Percentiles rank a stretch among this genome's conserved stretches.
Evolutionary conservation across 805 yeast species (phyloP).

Genomic region (Teunomyces lycoperdinae): DNA sequence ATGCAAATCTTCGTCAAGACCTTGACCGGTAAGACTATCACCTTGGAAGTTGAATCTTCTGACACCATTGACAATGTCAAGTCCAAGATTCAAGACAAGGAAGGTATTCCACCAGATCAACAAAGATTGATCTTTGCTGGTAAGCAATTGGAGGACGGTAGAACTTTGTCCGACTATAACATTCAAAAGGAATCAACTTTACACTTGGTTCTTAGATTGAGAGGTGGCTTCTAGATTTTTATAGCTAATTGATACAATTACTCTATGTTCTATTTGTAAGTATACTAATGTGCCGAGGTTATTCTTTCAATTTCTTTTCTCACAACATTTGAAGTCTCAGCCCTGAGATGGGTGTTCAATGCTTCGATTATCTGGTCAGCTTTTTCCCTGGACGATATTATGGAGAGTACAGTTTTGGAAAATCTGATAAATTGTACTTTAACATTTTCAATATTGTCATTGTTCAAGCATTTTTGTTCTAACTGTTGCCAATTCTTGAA

Average conservation of each 20-base stretch:
- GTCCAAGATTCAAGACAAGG: constrained; percentile 98
- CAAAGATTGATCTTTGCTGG: constrained; percentile 99
- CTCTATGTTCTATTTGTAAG: neutral
- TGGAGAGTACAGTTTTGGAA: constrained; percentile 18
- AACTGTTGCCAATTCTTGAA: constrained; percentile 22
- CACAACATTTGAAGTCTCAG: constrained; percentile 18
- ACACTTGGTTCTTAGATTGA: constrained; percentile 92
- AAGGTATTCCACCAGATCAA: constrained; percentile 99
- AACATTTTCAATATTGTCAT: constrained; percentile 55
- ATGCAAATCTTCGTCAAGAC: constrained; percentile 99
- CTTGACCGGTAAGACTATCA: constrained; percentile 98
- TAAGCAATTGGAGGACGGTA: constrained; percentile 98
- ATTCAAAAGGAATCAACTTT: constrained; percentile 99
- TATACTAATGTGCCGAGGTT: neutral
- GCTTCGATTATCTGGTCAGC: constrained; percentile 10
- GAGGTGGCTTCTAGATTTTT: constrained; percentile 66
- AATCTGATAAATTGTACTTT: constrained; percentile 47
- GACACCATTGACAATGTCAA: constrained; percentile 98
- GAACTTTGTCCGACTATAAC: constrained; percentile 99
- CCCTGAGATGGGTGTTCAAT: constrained; percentile 15
- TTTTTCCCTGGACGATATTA: constrained; percentile 13
- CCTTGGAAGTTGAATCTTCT: constrained; percentile 97
- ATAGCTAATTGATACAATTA: constrained; percentile 5
- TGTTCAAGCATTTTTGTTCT: constrained; percentile 27
- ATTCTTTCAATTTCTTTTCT: constrained; percentile 12